A percentile compares a stretch with the other conserved stretches of the same genome.
These are phyloP conservation scores for Cystobasidium ongulense DNA, from an alignment of 768 basidiomycete genomes.

Conservation along the genomic window DNA sequence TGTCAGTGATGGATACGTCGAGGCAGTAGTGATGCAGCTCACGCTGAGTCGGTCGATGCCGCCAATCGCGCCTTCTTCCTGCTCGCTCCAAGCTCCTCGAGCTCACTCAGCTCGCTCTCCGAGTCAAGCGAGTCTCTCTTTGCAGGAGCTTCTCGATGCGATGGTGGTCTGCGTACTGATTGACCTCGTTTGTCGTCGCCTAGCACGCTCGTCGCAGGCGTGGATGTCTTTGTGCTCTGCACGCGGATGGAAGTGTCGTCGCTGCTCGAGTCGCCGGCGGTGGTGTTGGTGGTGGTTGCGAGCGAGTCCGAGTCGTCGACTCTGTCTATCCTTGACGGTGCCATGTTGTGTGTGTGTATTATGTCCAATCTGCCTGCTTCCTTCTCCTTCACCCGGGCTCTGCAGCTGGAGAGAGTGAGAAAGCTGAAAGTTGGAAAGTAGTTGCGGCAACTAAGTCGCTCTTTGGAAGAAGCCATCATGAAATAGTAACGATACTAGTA, in stretches of 20 bases:
- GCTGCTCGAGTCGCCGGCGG: neutral
- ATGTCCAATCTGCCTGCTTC: neutral
- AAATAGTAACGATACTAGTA: too few relatives aligned
- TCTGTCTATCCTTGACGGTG: neutral
- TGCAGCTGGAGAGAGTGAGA: neutral
- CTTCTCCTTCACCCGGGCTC: neutral
- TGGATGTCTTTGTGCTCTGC: neutral
- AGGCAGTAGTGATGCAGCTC: too few relatives aligned
- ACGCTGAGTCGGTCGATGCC: neutral
- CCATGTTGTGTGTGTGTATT: neutral
- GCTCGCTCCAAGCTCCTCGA: neutral
- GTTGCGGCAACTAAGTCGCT: too few relatives aligned
- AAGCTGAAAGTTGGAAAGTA: neutral
- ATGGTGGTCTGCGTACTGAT: neutral
- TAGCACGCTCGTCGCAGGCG: neutral
- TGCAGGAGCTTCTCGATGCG: neutral
- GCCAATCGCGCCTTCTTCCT: neutral
- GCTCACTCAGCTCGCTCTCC: neutral
- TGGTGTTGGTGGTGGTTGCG: neutral
- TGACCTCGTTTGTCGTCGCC: neutral
- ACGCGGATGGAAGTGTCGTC: neutral
- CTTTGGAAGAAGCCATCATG: too few relatives aligned
- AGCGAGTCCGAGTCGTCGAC: conserved; percentile 9
- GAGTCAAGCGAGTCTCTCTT: too few relatives aligned
- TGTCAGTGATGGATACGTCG: too few relatives aligned